A percentile compares a stretch with the other conserved stretches of the same genome.
Conservation (phyloP, 148 eudicot species). For the Talinum fruticosum region DNA sequence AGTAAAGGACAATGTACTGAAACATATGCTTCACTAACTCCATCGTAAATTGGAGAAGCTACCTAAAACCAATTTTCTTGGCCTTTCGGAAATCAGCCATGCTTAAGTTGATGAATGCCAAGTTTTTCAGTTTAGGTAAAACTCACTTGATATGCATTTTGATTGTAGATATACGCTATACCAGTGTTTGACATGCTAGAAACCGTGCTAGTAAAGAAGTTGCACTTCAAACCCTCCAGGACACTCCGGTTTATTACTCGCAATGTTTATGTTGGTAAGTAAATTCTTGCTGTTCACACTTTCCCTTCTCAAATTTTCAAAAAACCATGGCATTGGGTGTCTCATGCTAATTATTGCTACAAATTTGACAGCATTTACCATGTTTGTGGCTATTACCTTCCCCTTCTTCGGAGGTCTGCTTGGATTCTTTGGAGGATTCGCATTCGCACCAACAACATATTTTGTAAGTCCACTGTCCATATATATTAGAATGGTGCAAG, state of each 20-base stretch:
- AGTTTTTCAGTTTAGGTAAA: too few species aligned
- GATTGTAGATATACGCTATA: slow-evolving; percentile 31
- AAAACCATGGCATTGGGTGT: neutral
- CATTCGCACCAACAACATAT: slow-evolving; percentile 40
- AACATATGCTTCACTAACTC: too few species aligned
- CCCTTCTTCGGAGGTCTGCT: slow-evolving; percentile 42
- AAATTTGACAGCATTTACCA: slow-evolving; percentile 26
- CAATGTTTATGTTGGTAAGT: slow-evolving; percentile 36
- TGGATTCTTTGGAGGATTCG: slow-evolving; percentile 42
- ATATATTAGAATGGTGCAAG: neutral
- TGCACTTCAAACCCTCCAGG: slow-evolving; percentile 31
- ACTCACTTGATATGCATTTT: neutral
- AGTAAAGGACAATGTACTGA: too few species aligned
- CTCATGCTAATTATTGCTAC: neutral
- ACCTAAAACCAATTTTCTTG: too few species aligned
- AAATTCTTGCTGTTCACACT: neutral
- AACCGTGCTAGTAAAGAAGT: slow-evolving; percentile 37
- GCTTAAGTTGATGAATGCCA: too few species aligned
- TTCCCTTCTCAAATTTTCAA: neutral
- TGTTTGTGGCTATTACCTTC: slow-evolving; percentile 37
- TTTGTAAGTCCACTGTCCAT: slow-evolving; percentile 26
- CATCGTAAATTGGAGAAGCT: too few species aligned
- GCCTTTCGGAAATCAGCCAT: too few species aligned
- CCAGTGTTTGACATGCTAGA: slow-evolving; percentile 42
- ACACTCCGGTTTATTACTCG: slow-evolving; percentile 31